phyloP scores from a whole-genome alignment of 129 eudicot genomes.

The Dittrichia graveolens region DNA sequence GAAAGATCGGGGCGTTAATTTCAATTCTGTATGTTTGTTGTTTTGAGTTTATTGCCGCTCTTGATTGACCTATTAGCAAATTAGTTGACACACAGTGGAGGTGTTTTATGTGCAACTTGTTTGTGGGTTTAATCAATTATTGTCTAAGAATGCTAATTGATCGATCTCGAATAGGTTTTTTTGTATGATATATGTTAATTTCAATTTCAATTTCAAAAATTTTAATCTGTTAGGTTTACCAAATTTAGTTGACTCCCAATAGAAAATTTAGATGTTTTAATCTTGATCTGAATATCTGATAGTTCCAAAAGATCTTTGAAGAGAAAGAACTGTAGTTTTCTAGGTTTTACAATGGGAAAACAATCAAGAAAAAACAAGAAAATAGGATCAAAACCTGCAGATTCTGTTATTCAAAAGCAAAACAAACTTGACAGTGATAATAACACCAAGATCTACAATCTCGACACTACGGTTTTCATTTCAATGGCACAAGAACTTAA shows the following conservation, averaged over 20 bases:
- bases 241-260: neutral
- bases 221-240: conserved; percentile 14
- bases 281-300: neutral
- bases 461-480: conserved; percentile 68
- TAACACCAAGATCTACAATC: conserved; percentile 48
- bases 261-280: neutral
- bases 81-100: conserved; percentile 15
- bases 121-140: conserved; percentile 35
- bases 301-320: conserved; percentile 7
- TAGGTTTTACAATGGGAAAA: conserved; percentile 56
- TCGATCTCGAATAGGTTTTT: conserved; percentile 27
- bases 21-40: neutral
- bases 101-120: conserved; percentile 29
- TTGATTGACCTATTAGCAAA: conserved; percentile 20
- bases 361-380: conserved; percentile 56
- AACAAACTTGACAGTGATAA: conserved; percentile 40
- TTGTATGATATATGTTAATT: neutral
- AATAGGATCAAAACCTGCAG: conserved; percentile 36
- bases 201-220: conserved; percentile 17
- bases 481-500: conserved; percentile 70
- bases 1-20: neutral
- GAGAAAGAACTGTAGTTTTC: conserved; percentile 10
- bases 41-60: conserved; percentile 16
- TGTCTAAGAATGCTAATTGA: conserved; percentile 14
- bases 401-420: conserved; percentile 39